Evolutionary conservation across 805 yeast species (phyloP).

Genomic region (Alloascoidea africana): DNA sequence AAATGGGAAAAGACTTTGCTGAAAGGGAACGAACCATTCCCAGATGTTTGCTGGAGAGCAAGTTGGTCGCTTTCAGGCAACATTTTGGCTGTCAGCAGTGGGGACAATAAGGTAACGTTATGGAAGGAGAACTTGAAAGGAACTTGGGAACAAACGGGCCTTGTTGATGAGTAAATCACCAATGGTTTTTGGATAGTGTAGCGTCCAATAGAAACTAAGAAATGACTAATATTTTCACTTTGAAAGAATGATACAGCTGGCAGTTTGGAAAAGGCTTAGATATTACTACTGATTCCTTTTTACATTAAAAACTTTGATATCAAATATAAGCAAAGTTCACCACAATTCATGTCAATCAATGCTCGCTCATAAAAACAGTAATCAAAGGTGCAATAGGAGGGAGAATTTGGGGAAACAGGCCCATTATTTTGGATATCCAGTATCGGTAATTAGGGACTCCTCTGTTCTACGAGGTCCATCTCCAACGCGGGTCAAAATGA

Average conservation of each 20-base stretch:
- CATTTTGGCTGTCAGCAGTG: constrained; percentile 88
- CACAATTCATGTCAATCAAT: too few species aligned
- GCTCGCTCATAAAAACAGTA: too few species aligned
- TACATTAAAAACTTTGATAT: too few species aligned
- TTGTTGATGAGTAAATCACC: constrained; percentile 60
- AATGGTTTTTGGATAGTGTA: not conserved
- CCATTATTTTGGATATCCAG: constrained; percentile 53
- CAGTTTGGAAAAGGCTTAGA: too few species aligned
- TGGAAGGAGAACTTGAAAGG: constrained; percentile 94
- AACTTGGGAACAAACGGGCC: constrained; percentile 96
- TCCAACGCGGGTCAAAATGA: constrained; percentile 79
- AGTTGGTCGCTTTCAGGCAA: constrained; percentile 96
- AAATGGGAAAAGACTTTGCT: constrained; percentile 74
- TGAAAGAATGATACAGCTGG: not conserved
- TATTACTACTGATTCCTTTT: too few species aligned
- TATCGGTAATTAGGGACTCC: constrained; percentile 38
- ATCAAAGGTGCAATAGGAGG: too few species aligned
- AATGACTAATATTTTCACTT: not conserved
- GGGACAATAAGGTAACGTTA: constrained; percentile 88
- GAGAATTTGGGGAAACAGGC: too few species aligned
- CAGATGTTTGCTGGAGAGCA: constrained; percentile 97
- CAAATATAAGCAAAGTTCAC: too few species aligned
- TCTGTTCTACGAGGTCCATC: constrained; percentile 62
- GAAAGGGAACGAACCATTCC: constrained; percentile 59
- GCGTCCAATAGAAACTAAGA: not conserved